Percentiles rank a stretch among this genome's conserved stretches.
These are phyloP conservation scores for Vanrija humicola DNA, from an alignment of 1,284 basidiomycete species.

Conservation along the genomic window DNA sequence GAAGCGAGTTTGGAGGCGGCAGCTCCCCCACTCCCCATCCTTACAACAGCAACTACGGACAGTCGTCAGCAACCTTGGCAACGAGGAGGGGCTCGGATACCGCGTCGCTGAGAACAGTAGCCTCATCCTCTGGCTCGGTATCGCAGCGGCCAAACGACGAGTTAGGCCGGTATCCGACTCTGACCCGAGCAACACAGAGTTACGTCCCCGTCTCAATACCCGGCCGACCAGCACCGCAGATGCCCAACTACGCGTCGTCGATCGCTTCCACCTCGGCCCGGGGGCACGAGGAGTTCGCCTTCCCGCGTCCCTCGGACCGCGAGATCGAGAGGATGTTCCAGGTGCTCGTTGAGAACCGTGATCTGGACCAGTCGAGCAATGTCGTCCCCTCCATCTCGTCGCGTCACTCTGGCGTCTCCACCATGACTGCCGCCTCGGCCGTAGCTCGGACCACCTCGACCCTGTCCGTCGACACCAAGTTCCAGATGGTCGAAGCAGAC, in stretches of 20 bases:
- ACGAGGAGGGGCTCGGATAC: conserved; percentile 30
- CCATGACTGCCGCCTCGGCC: conserved; percentile 15
- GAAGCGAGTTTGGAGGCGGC: conserved; percentile 25
- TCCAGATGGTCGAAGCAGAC: conserved; percentile 83
- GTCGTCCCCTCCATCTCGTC: conserved; percentile 27
- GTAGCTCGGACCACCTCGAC: conserved; percentile 37
- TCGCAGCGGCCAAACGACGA: conserved; percentile 24
- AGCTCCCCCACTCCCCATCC: conserved; percentile 19
- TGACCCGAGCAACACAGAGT: conserved; percentile 2
- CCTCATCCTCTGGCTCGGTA: conserved; percentile 22
- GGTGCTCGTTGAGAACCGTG: conserved; percentile 64
- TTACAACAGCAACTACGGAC: conserved; percentile 1
- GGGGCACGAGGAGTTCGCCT: conserved; percentile 55
- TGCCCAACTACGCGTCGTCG: conserved; percentile 47
- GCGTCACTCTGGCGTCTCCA: conserved; percentile 15
- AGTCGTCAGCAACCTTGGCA: conserved; percentile 1
- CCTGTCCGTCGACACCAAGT: conserved; percentile 79
- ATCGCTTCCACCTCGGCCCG: too few species aligned
- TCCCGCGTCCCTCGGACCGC: conserved; percentile 67
- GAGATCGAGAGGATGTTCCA: conserved; percentile 76
- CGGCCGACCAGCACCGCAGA: background rate
- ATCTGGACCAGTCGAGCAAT: conserved; percentile 49
- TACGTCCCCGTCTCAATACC: background rate
- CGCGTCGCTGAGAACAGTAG: conserved; percentile 27
- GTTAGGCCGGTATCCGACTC: conserved; percentile 34